A percentile compares a stretch with the other conserved stretches of the same genome.
phyloP scores from a whole-genome alignment of 2,329 filamentous ascomycete genomes.

The Penicillium rolfsii region DNA sequence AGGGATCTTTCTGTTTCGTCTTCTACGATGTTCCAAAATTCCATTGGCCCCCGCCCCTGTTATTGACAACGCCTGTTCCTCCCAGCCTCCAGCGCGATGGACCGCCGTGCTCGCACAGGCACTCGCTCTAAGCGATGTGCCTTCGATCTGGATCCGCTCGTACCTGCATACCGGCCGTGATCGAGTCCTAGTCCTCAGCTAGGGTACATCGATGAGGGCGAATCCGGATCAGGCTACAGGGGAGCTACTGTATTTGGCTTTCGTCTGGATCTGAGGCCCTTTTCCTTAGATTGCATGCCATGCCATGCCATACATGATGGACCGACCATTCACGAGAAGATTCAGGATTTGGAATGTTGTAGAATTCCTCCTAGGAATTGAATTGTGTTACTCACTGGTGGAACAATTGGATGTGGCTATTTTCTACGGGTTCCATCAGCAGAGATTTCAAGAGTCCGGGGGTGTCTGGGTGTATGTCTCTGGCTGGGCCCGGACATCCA shows the following conservation, averaged over 20 bases:
- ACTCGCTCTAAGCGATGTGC: not conserved
- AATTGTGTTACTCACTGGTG: not conserved
- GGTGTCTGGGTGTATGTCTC: not conserved
- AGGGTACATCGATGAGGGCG: not conserved
- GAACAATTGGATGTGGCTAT: not conserved
- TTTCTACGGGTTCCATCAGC: too few relatives aligned
- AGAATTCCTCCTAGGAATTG: not conserved
- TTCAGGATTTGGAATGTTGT: not conserved
- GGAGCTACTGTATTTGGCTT: not conserved
- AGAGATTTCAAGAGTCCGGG: not conserved
- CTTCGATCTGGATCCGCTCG: constrained; percentile 1
- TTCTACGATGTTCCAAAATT: not conserved
- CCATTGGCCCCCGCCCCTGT: not conserved
- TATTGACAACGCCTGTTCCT: not conserved
- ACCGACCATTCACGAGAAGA: too few relatives aligned
- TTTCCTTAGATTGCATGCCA: not conserved
- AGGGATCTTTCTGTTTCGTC: not conserved
- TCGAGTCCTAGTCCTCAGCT: not conserved
- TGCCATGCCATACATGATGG: not conserved
- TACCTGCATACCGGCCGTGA: constrained; percentile 7
- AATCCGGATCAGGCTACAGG: not conserved
- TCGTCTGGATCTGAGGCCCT: not conserved
- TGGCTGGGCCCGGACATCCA: constrained; percentile 1
- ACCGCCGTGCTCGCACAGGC: not conserved
- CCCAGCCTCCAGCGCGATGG: not conserved